Conservation (phyloP, 2,329 filamentous ascomycete genomes). For the Fusarium succisae region DNA sequence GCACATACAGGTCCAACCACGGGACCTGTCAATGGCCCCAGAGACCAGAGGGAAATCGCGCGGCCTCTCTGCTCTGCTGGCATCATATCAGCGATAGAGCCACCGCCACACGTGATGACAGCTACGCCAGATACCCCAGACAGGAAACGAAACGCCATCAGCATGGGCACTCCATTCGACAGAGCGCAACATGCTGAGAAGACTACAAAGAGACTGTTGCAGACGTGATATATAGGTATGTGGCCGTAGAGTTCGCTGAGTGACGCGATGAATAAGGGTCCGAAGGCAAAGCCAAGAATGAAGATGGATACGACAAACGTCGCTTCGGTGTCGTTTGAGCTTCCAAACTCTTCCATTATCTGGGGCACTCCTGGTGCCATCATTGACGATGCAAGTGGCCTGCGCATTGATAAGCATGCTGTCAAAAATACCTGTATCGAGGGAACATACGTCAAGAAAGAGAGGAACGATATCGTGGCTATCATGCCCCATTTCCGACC, state of each 20-base stretch:
- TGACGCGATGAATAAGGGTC: slow-evolving; percentile 59
- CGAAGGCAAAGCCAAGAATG: slow-evolving; percentile 62
- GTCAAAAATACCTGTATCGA: too few species aligned
- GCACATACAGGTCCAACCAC: slow-evolving; percentile 54
- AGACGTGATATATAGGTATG: slow-evolving; percentile 53
- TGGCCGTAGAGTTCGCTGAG: slow-evolving; percentile 60
- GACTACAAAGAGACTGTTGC: slow-evolving; percentile 51
- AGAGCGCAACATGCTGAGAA: slow-evolving; percentile 53
- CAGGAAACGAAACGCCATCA: slow-evolving; percentile 61
- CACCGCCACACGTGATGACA: slow-evolving; percentile 63
- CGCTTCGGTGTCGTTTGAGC: slow-evolving; percentile 39
- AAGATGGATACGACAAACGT: slow-evolving; percentile 52
- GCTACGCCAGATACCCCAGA: slow-evolving; percentile 62
- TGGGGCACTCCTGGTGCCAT: slow-evolving; percentile 70
- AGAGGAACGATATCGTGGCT: background rate
- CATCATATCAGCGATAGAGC: slow-evolving; percentile 54
- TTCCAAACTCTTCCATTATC: slow-evolving; percentile 65
- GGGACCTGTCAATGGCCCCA: slow-evolving; percentile 59
- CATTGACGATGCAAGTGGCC: slow-evolving; percentile 58
- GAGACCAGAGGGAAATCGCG: slow-evolving; percentile 64
- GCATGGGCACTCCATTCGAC: slow-evolving; percentile 48
- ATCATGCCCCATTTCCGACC: background rate
- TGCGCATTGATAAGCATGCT: slow-evolving; percentile 4
- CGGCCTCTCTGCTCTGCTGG: slow-evolving; percentile 49
- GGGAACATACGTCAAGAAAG: background rate